Evolutionary conservation across 2,329 filamentous ascomycete genomes (phyloP), one percentile per base, ranked within the genome.

Genomic region (Sporothrix luriei): DNA sequence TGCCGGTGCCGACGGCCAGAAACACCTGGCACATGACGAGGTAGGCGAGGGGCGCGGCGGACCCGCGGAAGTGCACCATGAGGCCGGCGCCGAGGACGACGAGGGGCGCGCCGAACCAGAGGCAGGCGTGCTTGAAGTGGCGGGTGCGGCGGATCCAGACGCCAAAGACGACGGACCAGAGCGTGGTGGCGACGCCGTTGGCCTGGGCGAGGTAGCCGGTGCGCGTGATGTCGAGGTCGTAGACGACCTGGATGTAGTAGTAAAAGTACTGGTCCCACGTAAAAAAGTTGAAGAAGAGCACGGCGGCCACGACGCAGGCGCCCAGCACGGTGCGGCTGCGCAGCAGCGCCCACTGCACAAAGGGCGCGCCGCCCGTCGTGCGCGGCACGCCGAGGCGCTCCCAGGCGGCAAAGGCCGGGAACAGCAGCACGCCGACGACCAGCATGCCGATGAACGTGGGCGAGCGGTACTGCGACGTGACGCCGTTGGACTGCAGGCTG

Each of bases 1-100:
- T 80, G 29, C 85, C 86, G 7, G 86, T 86, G 14, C 84, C 85
- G 49, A 87, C 81, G 6, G 86, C 71, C n/a, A 73, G 69, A 59
- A 88, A 81, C 65, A 89, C 83, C 76, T 89, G 86, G 61, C 84
- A 87, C 76, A 86, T 84, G 73, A 89, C 78, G 6, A 88, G 81
- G 75, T 83, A 84, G 16, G 83, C 79, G 13, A 86, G 79, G 38
- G 82, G 80, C 62, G 79, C 80, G 46, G 82, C 78, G 68, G 84
- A 82, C 71, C 82, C 80, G 55, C 87, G 85, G 79, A 85, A 88
- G 55, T 83, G 76, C 70, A 88, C 83, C 82, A 88, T 86, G n/a
- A 88, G 77, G 13, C 84, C 80, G 10, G 85, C 78, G 1, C 84
- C 85, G 1, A 84, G 76, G 64, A 87, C 83, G 64, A 84, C 86